Base-by-base conservation (phyloP, 1,284 basidiomycete species). In the Boletus smithii region DNA sequence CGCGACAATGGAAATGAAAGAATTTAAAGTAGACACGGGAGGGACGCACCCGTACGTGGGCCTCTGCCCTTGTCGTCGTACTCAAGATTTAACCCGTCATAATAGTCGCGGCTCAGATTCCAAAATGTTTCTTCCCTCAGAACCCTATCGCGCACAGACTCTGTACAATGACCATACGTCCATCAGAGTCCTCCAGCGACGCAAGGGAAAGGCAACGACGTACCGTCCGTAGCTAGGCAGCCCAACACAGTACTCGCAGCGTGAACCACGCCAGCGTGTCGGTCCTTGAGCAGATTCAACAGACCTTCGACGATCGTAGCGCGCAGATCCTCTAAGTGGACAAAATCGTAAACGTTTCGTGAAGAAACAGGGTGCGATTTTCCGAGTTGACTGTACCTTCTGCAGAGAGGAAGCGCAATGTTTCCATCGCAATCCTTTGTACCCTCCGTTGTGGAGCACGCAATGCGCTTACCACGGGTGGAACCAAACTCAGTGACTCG, bases 61-160 rank as follows among this genome's bases (percentile, higher is more conserved):
- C 58, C 45, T 44, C 29, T 50, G 2, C 44, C 42, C 37, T 50
- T 49, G 22, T 50, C 48, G 11, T 51, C 58, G 8, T 51, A 48
- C 3, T 49, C 42, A 30, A 66, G 47, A 10, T 46, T 26, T 1
- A 65, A 41, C 5, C 43, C 49, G 2, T 57, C 40, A 3, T 61
- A 54, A 38, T 62, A 62, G 7, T 60, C 47, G 0, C 44, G 26
- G 14, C 53, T 53, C 48, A 66, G 27, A 1, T 48, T 9, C 52
- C 42, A 46, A 32, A 62, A 61, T 6, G 40, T 22, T 0, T 53
- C 44, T 8, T 52, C 40, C 3, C 13, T 40, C 10, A 48, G 20
- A 7, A 66, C 48, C 20, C 14, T 53, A 8, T 59, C 46, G 23
- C 60, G 52, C 13, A 66, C 50, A 3, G 41, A 35, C 6, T 42